Conservation (phyloP, 148 eudicot species). For the Cornus kousa region DNA sequence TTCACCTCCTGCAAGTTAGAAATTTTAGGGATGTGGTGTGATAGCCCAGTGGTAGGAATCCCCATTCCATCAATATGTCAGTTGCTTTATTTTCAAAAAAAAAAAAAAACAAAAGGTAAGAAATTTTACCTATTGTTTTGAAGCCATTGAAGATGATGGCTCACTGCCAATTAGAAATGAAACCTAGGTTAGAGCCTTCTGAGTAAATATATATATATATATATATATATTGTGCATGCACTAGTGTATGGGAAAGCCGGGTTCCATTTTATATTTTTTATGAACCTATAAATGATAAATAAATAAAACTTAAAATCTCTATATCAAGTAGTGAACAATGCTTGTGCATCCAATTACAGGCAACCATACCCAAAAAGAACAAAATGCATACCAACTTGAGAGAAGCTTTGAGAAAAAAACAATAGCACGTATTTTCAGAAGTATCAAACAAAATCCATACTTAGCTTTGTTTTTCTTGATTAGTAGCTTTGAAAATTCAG, state of each 20-base stretch:
- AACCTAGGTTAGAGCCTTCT: background rate
- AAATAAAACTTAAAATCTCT: background rate
- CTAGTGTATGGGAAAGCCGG: background rate
- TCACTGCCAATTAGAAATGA: background rate
- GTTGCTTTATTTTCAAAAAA: too few species aligned
- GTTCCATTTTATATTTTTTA: background rate
- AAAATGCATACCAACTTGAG: background rate
- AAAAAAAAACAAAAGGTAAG: too few species aligned
- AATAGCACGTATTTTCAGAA: too few species aligned
- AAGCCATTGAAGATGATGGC: background rate
- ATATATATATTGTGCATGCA: background rate
- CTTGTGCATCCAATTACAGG: background rate
- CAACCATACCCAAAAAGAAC: background rate
- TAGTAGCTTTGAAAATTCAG: too few species aligned
- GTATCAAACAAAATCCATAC: too few species aligned
- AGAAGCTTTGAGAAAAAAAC: background rate
- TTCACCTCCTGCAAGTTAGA: background rate
- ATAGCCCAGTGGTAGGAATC: too few species aligned
- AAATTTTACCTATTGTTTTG: too few species aligned
- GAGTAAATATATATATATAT: too few species aligned
- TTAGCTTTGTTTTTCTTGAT: too few species aligned
- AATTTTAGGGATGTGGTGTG: too few species aligned
- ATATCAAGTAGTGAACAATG: background rate
- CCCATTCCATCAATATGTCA: too few species aligned
- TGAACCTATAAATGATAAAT: too few species aligned